These are phyloP conservation scores for Metrosideros polymorpha DNA, from an alignment of 441 rosid genomes.

Conservation along the genomic window DNA sequence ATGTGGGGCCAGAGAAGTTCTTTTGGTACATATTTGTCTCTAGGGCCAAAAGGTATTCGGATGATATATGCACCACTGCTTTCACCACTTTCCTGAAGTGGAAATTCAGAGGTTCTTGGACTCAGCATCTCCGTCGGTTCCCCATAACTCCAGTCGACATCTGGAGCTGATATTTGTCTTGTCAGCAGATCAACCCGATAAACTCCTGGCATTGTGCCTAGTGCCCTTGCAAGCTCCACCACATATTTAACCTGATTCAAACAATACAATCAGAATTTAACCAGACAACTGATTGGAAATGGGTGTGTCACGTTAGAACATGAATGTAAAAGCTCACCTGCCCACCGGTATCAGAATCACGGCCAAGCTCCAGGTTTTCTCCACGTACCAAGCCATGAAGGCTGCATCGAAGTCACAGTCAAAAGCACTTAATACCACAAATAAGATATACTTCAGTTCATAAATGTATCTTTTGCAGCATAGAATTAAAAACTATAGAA, in stretches of 20 bases:
- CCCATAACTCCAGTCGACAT: background rate
- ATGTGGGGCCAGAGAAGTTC: background rate
- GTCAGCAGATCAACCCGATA: background rate
- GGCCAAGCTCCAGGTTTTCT: conserved; percentile 1
- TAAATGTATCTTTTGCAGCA: background rate
- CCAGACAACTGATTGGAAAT: background rate
- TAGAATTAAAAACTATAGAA: background rate
- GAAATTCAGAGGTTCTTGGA: background rate
- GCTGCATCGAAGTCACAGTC: background rate
- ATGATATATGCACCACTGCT: background rate
- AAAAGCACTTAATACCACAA: background rate
- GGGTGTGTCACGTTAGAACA: background rate
- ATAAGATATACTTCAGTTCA: background rate
- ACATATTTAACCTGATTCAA: background rate
- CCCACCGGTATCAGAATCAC: conserved; percentile 1
- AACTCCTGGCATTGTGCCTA: background rate
- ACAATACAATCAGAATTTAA: background rate
- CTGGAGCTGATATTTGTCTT: background rate
- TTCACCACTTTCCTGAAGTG: background rate
- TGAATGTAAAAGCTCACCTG: background rate
- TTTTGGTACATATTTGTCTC: background rate
- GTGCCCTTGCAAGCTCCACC: background rate
- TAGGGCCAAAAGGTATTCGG: background rate
- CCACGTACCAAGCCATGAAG: background rate
- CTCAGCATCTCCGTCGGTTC: background rate